phyloP scores from a whole-genome alignment of 169 alveolate genomes.

The Sarcocystis neurona region DNA sequence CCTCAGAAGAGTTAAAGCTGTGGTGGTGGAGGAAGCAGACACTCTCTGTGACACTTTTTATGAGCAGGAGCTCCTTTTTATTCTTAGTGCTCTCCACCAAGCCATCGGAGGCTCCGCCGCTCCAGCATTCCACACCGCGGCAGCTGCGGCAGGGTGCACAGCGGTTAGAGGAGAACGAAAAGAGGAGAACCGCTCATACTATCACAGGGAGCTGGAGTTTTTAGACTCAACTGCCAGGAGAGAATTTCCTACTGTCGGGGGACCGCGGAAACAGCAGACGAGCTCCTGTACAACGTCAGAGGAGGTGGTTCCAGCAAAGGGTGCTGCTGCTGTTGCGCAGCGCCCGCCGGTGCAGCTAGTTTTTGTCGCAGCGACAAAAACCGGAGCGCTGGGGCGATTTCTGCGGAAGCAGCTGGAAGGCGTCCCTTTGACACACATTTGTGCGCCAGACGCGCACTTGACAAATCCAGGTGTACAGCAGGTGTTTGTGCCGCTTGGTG shows the following conservation, averaged over 20 bases:
- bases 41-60: conserved; percentile 66
- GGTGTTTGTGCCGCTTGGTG: conserved; percentile 52
- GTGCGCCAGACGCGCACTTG: conserved; percentile 44
- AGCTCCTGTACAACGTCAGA: too few species aligned
- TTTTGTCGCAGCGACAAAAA: conserved; percentile 54
- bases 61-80: conserved; percentile 48
- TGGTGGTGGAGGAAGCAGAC: conserved; percentile 69
- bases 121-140: not conserved
- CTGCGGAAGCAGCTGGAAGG: conserved; percentile 5
- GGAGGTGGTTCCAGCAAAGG: too few species aligned
- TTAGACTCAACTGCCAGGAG: too few species aligned
- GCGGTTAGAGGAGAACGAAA: too few species aligned
- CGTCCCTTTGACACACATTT: conserved; percentile 18
- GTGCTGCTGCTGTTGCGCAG: not conserved
- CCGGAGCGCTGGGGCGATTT: conserved; percentile 57
- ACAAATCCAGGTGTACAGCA: conserved; percentile 43
- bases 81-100: not conserved
- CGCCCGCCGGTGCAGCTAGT: conserved; percentile 21
- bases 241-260: too few species aligned
- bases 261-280: too few species aligned
- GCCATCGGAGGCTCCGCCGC: not conserved
- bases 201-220: too few species aligned
- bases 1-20: not conserved
- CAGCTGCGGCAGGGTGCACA: conserved; percentile 13
- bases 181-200: too few species aligned